Percentiles rank a stretch among this genome's conserved stretches.
These are phyloP conservation scores for Suhomyces sp. DNA, from an alignment of 805 yeast species.

Conservation along the genomic window DNA sequence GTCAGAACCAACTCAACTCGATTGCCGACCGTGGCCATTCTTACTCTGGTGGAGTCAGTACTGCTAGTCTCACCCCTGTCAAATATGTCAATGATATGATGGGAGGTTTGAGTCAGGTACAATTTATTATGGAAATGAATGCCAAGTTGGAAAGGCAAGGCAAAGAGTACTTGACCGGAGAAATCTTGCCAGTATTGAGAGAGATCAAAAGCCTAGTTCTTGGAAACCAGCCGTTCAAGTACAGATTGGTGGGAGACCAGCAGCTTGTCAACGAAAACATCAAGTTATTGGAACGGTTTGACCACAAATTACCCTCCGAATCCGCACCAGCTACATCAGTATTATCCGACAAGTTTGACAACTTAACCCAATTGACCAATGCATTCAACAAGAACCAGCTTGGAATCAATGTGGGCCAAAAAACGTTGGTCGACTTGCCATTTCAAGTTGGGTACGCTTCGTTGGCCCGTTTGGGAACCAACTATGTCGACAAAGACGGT, in stretches of 20 bases:
- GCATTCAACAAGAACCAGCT: conserved; percentile 13
- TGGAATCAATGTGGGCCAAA: conserved; percentile 11
- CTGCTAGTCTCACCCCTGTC: conserved; percentile 58
- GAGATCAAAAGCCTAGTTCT: conserved; percentile 48
- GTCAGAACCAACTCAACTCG: conserved; percentile 72
- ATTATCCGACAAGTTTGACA: neutral
- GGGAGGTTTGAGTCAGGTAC: conserved; percentile 75
- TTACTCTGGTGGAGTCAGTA: conserved; percentile 68
- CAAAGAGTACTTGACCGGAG: conserved; percentile 32
- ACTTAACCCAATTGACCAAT: conserved; percentile 11
- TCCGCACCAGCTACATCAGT: neutral
- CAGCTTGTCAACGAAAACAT: conserved; percentile 37
- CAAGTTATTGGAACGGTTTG: conserved; percentile 30
- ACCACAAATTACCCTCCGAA: neutral
- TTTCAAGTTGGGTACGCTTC: conserved; percentile 88
- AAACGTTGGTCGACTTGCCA: conserved; percentile 66
- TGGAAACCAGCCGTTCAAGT: conserved; percentile 38
- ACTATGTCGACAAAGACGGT: conserved; percentile 69
- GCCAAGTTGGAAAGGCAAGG: conserved; percentile 42
- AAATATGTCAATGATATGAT: conserved; percentile 61
- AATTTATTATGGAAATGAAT: conserved; percentile 61
- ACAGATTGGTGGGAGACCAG: conserved; percentile 60
- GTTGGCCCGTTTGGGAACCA: conserved; percentile 60
- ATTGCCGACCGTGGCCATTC: conserved; percentile 88
- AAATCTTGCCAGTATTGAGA: conserved; percentile 63